These are phyloP conservation scores for Neurospora sp. DNA, from an alignment of 495 filamentous ascomycete species.

Conservation along the genomic window DNA sequence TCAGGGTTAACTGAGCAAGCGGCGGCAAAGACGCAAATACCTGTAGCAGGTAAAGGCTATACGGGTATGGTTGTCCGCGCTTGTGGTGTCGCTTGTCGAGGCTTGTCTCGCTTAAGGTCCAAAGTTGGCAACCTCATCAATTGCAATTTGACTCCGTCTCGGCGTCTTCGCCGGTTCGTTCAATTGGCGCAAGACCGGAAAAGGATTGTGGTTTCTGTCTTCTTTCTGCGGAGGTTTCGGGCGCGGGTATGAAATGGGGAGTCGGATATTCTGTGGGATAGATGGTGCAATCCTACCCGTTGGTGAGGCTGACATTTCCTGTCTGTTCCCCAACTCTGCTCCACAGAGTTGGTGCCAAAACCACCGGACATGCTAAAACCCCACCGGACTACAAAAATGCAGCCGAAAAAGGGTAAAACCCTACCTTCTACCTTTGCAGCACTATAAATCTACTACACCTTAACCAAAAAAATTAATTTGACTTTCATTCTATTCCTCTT, in stretches of 20 bases:
- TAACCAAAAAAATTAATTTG: too few species aligned
- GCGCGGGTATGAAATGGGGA: not conserved
- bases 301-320: too few species aligned
- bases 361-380: too few species aligned
- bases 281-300: not conserved
- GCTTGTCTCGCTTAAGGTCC: not conserved
- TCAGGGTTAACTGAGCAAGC: not conserved
- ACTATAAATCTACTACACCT: too few species aligned
- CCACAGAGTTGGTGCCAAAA: too few species aligned
- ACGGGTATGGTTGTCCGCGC: not conserved
- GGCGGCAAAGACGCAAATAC: not conserved
- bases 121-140: not conserved
- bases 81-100: not conserved
- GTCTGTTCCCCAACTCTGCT: too few species aligned
- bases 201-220: not conserved
- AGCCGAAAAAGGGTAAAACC: too few species aligned
- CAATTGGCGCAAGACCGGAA: not conserved
- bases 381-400: too few species aligned
- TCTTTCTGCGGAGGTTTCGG: not conserved
- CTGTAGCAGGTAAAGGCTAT: not conserved
- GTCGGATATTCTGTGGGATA: not conserved
- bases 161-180: not conserved
- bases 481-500: too few species aligned
- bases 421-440: too few species aligned
- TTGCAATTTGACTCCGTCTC: not conserved